Base-by-base conservation (phyloP, 352 stramenopile species). In the Phytophthora uliginosa region DNA sequence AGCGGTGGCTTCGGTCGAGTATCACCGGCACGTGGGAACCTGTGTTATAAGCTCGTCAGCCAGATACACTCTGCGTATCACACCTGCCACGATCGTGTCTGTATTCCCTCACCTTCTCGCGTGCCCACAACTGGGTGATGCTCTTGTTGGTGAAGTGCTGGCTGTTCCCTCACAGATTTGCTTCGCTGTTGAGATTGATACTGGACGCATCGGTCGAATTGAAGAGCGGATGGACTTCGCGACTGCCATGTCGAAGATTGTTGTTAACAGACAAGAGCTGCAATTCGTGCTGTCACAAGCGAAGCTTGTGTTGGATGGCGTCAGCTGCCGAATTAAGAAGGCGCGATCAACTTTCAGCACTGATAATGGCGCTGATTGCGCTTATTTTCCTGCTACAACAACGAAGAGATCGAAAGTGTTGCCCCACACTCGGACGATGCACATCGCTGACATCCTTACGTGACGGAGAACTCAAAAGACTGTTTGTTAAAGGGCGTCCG, bases 151-250 rank as follows among this genome's bases (percentile, higher is more conserved):
- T 10, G 36, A 47, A n/a, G 45, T 61, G 31, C 20, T 66, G 34
- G 20, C 54, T 3, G 65, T 66, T 40, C 20, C 45, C 15, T 61
- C 65, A 5, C 45, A 72, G 6, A 36, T 72, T 13, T 26, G 18
- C 24, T 72, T 72, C 50, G 28, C n/a, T 13, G 15, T 66, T 17
- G 38, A 58, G 20, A 26, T 7, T 2, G 26, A 52, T 22, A 36
- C 34, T 20, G 65, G 48, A 0, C 48, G 33, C 4, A 57, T 72
- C 33, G 61, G 33, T 18, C 47, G 57, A 6, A 50, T 72, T 26
- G 61, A 56, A 17, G 65, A 72, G 65, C 57, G 34, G 9, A 58
- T 72, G 56, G 36, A 51, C 31, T 34, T 72, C 22, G 65, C 5
- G 0, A 51, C 18, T 34, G 65, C 48, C 6, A 12, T 72, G 8